Evolutionary conservation across 129 eudicot species (phyloP), one percentile per base, ranked within the genome.

Genomic region (Helianthus tuberosus): DNA sequence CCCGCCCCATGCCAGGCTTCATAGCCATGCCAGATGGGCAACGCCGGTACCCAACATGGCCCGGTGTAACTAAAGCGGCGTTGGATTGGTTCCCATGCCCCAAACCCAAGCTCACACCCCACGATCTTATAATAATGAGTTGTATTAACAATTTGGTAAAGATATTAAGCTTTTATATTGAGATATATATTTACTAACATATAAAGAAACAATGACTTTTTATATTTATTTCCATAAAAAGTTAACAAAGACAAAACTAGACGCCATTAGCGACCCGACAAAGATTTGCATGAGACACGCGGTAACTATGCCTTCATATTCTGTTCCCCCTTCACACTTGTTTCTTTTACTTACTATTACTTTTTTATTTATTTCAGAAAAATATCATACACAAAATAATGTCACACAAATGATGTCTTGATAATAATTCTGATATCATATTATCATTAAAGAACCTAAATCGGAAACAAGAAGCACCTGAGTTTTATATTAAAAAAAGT

Each of bases 261-360:
- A 74, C 81, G 73, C 78, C 83, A 77, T 73, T 66, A 68, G 75
- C 76, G 66, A 74, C 76, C 66, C 85, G 89, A 84, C 86, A 77
- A 74, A 81, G 81, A 84, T 80, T 77, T 72, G 68, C 73, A 79
- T 72, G 44, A 76, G 16, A 76, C 72, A 69, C 61, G 67, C 69
- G 17, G 70, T 35, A 64, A 64, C 64, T 38, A 64, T 15, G 32
- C 66, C 51, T 62, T 76, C 65, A 58, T 44, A 75, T 53, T 64
- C 9, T 71, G 46, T 75, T 73, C 54, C 78, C 50, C 60, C 35
- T 62, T 29, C 15, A 25, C 49, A 38, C 44, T 32, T 60, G 5
- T 16, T 65, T 29, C 17, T 8, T 77, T 6, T 27, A 51, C 8
- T 29, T 48, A 12, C 0, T 32, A 5, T 6, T 13, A 27, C 15